Base-by-base conservation (phyloP, 176 grass and related monocot genomes). In the Lolium perenne region DNA sequence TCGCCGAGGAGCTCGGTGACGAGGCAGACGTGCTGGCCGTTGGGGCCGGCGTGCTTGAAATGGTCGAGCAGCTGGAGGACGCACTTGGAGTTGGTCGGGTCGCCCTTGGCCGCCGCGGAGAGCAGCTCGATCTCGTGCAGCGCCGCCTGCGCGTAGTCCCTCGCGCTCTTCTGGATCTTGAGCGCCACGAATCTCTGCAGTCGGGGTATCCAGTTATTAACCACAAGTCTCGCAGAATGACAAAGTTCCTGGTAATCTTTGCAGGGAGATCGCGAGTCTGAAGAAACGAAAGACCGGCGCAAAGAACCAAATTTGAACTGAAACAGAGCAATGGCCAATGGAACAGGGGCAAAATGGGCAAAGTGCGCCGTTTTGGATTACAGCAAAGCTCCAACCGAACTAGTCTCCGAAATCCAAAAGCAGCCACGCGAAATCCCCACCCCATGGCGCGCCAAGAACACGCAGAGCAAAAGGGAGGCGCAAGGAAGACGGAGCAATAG, bases 91-190 rank as follows among this genome's bases (percentile, higher is more conserved):
- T 88, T 92, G 10, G 87, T 78, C 7, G 93, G 85, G 87, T 98
- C 93, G 35, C 91, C 86, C 87, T 95, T 88, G 32, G 96, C 77
- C 74, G 84, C 93, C 7, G 87, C 88, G 8, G 91, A 94, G 17
- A 95, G 86, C 59, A 98, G 21, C 82, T 94, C 87, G 45, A 95
- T 95, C 85, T 98, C 96, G 53, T 95, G 91, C 68, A 92, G 86
- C 43, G 96, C 96, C 1, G 90, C 89, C 17, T 98, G 91, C 15
- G 93, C 83, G 69, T 92, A 98, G 68, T 98, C 91, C 84, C 88
- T 92, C 51, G 96, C 96, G 84, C 93, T 98, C 64, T 98, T 98
- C 79, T 98, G 96, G 71, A 95, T 95, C 85, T 98, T 98, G 65
- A 98, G 88, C 18, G 96, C 93, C n/a, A 95, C 93, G 51, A 95